phyloP scores from a whole-genome alignment of 2,329 filamentous ascomycete species.

The Trichoderma sp. region DNA sequence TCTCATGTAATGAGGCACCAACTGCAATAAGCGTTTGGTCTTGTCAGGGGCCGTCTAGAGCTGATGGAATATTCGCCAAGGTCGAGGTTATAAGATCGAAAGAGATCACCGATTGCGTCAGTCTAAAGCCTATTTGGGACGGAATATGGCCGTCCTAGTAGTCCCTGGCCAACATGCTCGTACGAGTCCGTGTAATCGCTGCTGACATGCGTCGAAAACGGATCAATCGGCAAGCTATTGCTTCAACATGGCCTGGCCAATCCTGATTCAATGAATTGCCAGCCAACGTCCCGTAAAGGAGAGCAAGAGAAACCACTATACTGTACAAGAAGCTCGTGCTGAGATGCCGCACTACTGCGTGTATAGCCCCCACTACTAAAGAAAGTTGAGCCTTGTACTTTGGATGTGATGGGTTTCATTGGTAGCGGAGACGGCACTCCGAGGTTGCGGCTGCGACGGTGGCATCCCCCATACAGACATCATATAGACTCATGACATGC shows the following conservation, averaged over 20 bases:
- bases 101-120: not conserved
- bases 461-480: not conserved
- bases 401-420: not conserved
- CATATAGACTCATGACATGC: not conserved
- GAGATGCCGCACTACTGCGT: not conserved
- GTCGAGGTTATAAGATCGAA: not conserved
- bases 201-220: not conserved
- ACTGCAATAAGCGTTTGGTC: not conserved
- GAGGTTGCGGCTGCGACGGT: not conserved
- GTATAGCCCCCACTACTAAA: not conserved
- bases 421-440: not conserved
- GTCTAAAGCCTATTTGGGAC: not conserved
- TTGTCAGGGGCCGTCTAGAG: not conserved
- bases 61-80: not conserved
- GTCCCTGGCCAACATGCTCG: not conserved
- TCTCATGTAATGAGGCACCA: not conserved
- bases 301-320: not conserved
- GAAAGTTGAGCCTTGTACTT: not conserved
- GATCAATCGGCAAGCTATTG: not conserved
- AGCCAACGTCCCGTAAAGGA: not conserved
- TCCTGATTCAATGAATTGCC: not conserved
- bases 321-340: not conserved
- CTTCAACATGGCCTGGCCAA: not conserved
- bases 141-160: not conserved
- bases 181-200: not conserved